These are phyloP conservation scores for Ogataea pini DNA, from an alignment of 805 yeast species.

Conservation along the genomic window DNA sequence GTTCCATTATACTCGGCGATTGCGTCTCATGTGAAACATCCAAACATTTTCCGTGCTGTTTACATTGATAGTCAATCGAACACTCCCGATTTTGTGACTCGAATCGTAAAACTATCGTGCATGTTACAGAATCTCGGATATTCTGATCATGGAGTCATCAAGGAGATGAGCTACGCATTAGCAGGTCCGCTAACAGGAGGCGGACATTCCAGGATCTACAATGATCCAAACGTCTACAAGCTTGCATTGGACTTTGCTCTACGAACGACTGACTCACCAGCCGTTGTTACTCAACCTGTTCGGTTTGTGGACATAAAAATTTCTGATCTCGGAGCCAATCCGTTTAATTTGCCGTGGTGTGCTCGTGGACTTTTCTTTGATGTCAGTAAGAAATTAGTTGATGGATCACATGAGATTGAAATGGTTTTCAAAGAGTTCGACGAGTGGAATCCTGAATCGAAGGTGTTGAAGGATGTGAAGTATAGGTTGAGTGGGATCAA, in stretches of 20 bases:
- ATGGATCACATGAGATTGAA: slow-evolving; percentile 57
- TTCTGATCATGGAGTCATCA: slow-evolving; percentile 82
- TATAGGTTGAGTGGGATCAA: slow-evolving; percentile 45
- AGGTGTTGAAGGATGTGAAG: slow-evolving; percentile 79
- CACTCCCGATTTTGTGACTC: slow-evolving; percentile 77
- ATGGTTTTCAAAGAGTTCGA: slow-evolving; percentile 71
- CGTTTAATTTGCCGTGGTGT: slow-evolving; percentile 91
- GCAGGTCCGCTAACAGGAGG: slow-evolving; percentile 95
- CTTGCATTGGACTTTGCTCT: slow-evolving; percentile 72
- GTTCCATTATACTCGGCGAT: slow-evolving; percentile 90
- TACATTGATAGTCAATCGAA: slow-evolving; percentile 81
- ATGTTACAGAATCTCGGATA: slow-evolving; percentile 73
- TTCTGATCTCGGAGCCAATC: slow-evolving; percentile 71
- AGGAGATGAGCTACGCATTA: slow-evolving; percentile 74
- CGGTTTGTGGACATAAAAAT: slow-evolving; percentile 49
- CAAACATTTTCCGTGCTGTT: slow-evolving; percentile 85
- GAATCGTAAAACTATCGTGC: slow-evolving; percentile 72
- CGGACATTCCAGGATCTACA: slow-evolving; percentile 89
- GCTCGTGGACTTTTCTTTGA: slow-evolving; percentile 79
- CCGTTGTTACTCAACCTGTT: slow-evolving; percentile 32
- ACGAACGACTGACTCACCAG: slow-evolving; percentile 55
- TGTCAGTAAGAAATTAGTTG: slow-evolving; percentile 30
- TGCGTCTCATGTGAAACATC: slow-evolving; percentile 81
- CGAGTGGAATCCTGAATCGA: slow-evolving; percentile 84
- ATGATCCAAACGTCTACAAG: slow-evolving; percentile 81